Evolutionary conservation across 805 yeast species (phyloP), one percentile per base, ranked within the genome.

Genomic region (Schizosaccharomyces japonicus): DNA sequence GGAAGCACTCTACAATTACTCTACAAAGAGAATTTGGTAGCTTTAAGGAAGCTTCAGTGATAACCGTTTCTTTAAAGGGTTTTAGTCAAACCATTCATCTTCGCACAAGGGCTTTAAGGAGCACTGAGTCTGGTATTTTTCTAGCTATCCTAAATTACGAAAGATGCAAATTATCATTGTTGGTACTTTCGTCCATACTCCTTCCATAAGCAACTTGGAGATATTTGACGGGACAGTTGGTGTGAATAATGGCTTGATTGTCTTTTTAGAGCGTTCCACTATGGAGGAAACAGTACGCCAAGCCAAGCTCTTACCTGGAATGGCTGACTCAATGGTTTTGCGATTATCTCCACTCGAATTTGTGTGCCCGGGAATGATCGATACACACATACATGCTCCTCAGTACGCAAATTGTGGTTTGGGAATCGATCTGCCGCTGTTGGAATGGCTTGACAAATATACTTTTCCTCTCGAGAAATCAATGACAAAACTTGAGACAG

Each of bases 381-480:
- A 81, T 55, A 78, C 90, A 1, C 92, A 80, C 58, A 76, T 78
- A 28, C 92, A 80, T 60, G 90, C 92, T 1, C 76, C 92, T 2
- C 92, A 80, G 60, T 80, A 72, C 55, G 90, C 90, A 10, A 80
- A 80, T 58, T 66, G 69, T 45, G 90, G 92, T 8, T 74, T 90
- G 25, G 87, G 92, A 52, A 85, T 93, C 25, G 78, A 77, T 50
- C 67, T 82, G 2, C 87, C 94, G 1, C 66, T 90, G 39, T 64
- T 90, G 49, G 93, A 87, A 53, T 90, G 98, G 98, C 68, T 90
- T 44, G 70, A 74, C 25, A 73, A 70, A 21, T 84, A 83, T 59
- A 90, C 98, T 0, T 90, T 85, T 66, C 93, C 95, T 1, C 61
- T 85, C 49, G 98, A 90, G 61, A 66, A 80, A 5, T 68, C 80